Evolutionary conservation across 441 rosid genomes (phyloP), one percentile per base, ranked within the genome.

Genomic region (Adansonia grandidieri): DNA sequence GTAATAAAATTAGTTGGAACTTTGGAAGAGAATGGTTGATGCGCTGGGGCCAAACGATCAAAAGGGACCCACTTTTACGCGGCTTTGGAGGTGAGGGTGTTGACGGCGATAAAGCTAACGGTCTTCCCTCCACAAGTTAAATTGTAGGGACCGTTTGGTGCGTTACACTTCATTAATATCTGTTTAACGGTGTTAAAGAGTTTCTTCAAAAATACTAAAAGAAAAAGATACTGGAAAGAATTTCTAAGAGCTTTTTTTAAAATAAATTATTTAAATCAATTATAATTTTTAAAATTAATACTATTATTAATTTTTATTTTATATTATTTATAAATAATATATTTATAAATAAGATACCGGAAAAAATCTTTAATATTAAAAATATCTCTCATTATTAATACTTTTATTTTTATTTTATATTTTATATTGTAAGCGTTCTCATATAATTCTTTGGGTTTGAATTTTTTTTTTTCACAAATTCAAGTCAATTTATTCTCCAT

Each of bases 51-150:
- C 82, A 64, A 75, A 50, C 76, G 57, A 68, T 76, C 7, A 14
- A 14, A 5, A 24, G 87, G 90, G 88, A 76, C 86, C 92, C 82
- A 42, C 81, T 53, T 65, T 75, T 9, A 89, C 91, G 90, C 89
- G 93, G 84, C 84, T 78, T 88, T 54, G 74, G 78, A 80, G 76
- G 69, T 17, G 79, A 78, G 77, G 53, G 28, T 19, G 24, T 51
- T 84, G 80, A 82, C 81, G 82, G 70, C 78, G 78, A 80, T 70
- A 17, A 17, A 37, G 9, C n/a, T 74, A 65, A 80, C 87, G 73
- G 77, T 78, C 9, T 60, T 78, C 11, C 62, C 0, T 20, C 48
- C 1, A 70, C 22, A 24, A 24, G 9, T 19, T 53, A 44, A 17
- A 3, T 4, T 67, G 20, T 50, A 50, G 75, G 77, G 65, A 74